Base-by-base conservation (phyloP, 164 flowering plant genomes). In the Macadamia integrifolia region DNA sequence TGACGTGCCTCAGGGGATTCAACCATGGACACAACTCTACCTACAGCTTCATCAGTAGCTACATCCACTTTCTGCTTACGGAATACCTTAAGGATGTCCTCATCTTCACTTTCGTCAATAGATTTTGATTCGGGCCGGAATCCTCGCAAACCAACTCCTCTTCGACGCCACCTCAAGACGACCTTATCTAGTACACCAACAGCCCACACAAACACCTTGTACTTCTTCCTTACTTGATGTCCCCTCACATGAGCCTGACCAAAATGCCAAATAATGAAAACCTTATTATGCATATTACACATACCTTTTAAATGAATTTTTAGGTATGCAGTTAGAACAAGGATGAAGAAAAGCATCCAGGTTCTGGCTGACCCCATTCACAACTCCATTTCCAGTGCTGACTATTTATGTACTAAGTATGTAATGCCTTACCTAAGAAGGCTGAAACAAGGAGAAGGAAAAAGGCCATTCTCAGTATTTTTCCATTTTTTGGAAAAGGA, bases 191-290 rank as follows among this genome's bases (percentile, higher is more conserved):
- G 75, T 59, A 95, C 68, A 44, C 98, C 84, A 63, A 88, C 96
- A 62, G 97, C 92, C 99, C 98, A 92, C 65, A 88, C 72, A 52
- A 88, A 69, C 15, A 87, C 89, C 74, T 75, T 83, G 68, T 89
- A 90, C 56, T 90, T 69, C 86, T 87, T 89, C 72, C 98, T 85
- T 7, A 86, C 88, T 78, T 89, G 98, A 74, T 95, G 88, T 12
- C 98, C 98, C 78, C 99, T 83, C 62, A 92, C 88, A 82, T 86
- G 96, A 73, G 99, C 98, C 98, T 95, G 88, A 75, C 70, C 73
- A 74, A 59, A 59, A 14, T 50, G 65, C 55, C 40, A 59, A 64
- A 14, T 49, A 50, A 14, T 46, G 50, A 8, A 8, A 46, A 46
- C 12, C 50, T 46, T 9, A 46, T 17, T 50, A 53, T 6, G 6